These are phyloP conservation scores for Torrubiella hemipterigena DNA, from an alignment of 2,329 filamentous ascomycete species.

Conservation along the genomic window DNA sequence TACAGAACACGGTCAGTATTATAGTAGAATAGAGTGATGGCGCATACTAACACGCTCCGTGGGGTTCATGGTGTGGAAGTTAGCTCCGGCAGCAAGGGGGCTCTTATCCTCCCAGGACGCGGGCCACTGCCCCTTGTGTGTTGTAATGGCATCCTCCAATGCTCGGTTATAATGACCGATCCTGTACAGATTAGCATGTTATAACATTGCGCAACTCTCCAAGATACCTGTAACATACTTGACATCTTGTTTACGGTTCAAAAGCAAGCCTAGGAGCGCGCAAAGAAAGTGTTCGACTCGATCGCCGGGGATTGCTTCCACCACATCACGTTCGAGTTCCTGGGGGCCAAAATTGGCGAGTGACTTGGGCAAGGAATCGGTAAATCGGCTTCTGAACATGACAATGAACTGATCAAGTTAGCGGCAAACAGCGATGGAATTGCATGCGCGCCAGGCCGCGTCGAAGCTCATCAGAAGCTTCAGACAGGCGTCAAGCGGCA, in stretches of 20 bases:
- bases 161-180: constrained; percentile 87
- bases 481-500: too few species aligned
- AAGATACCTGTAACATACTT: constrained; percentile 52
- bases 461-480: too few species aligned
- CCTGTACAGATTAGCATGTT: constrained; percentile 31
- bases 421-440: constrained; percentile 18
- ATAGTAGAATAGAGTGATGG: background rate
- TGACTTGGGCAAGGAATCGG: constrained; percentile 77
- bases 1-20: constrained; percentile 23
- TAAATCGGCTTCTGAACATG: constrained; percentile 93
- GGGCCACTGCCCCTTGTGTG: constrained; percentile 83
- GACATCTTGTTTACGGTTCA: constrained; percentile 97
- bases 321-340: constrained; percentile 81
- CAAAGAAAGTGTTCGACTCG: constrained; percentile 82
- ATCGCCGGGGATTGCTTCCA: constrained; percentile 66
- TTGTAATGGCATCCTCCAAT: constrained; percentile 80
- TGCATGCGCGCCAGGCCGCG: too few species aligned
- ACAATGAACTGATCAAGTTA: constrained; percentile 67
- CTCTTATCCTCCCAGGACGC: constrained; percentile 71
- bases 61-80: constrained; percentile 72
- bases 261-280: constrained; percentile 71
- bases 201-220: background rate
- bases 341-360: constrained; percentile 86
- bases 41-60: constrained; percentile 57
- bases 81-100: constrained; percentile 67